phyloP scores from a whole-genome alignment of 768 basidiomycete genomes.

The Paxillus involutus region DNA sequence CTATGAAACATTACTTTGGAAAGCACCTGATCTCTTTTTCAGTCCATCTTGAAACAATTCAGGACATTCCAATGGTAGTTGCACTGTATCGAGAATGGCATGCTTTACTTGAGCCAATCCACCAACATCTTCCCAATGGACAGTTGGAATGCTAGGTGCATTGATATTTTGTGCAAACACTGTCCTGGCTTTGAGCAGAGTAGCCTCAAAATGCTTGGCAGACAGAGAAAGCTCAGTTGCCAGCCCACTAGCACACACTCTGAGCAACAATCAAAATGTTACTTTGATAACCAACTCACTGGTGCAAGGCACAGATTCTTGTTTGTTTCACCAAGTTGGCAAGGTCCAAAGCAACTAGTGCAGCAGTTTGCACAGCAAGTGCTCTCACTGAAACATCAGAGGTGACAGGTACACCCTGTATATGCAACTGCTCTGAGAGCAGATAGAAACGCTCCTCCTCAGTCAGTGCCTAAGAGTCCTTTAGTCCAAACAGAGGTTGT shows the following conservation, averaged over 20 bases:
- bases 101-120: slow-evolving; percentile 84
- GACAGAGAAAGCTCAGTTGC: slow-evolving; percentile 18
- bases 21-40: slow-evolving; percentile 89
- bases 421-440: slow-evolving; percentile 40
- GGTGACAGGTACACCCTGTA: slow-evolving; percentile 45
- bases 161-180: slow-evolving; percentile 92
- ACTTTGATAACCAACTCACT: slow-evolving; percentile 11
- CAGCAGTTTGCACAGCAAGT: slow-evolving; percentile 87
- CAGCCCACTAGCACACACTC: background rate
- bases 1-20: background rate
- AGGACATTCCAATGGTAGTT: slow-evolving; percentile 86
- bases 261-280: background rate
- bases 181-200: slow-evolving; percentile 68
- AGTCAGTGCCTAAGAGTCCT: slow-evolving; percentile 62
- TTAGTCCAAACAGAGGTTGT: background rate
- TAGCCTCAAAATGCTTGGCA: slow-evolving; percentile 67
- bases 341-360: slow-evolving; percentile 82
- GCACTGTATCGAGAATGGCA: slow-evolving; percentile 95
- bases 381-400: slow-evolving; percentile 76
- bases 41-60: slow-evolving; percentile 88
- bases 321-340: slow-evolving; percentile 65
- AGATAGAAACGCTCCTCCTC: slow-evolving; percentile 73
- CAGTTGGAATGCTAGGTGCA: slow-evolving; percentile 94
- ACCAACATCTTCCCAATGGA: slow-evolving; percentile 97
- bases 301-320: slow-evolving; percentile 41